These are phyloP conservation scores for Trichosporon faecale DNA, from an alignment of 1,284 basidiomycete genomes.

Conservation along the genomic window DNA sequence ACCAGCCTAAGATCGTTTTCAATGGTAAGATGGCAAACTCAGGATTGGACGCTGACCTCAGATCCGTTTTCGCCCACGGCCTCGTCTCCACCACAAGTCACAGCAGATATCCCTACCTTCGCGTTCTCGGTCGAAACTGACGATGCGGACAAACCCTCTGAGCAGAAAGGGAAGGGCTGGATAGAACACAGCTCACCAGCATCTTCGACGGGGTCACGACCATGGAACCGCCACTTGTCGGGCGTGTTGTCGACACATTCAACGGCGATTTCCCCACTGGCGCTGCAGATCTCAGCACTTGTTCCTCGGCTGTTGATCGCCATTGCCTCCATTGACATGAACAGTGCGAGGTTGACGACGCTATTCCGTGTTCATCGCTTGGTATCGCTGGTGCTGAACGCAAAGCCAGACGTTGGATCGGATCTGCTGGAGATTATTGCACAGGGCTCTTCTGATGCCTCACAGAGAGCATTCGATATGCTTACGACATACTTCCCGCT, in stretches of 20 bases:
- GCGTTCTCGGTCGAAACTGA: conserved; percentile 22
- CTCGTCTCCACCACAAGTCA: background rate
- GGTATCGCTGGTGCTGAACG: conserved; percentile 59
- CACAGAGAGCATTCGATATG: conserved; percentile 56
- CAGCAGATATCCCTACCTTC: conserved; percentile 21
- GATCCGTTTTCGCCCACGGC: conserved; percentile 22
- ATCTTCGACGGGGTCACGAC: conserved; percentile 20
- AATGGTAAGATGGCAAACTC: background rate
- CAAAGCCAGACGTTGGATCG: conserved; percentile 65
- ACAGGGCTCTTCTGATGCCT: conserved; percentile 58
- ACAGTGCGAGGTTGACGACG: conserved; percentile 37
- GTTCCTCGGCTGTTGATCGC: conserved; percentile 37
- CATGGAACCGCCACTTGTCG: conserved; percentile 19
- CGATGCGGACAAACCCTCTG: background rate
- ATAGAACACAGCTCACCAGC: conserved; percentile 12
- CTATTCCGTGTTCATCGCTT: conserved; percentile 61
- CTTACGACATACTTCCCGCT: conserved; percentile 65
- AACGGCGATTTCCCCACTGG: conserved; percentile 13
- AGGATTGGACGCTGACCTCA: conserved; percentile 20
- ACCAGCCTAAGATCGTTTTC: background rate
- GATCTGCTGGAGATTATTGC: conserved; percentile 69
- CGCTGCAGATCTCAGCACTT: conserved; percentile 29
- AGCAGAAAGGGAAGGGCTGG: conserved; percentile 29
- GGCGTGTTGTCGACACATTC: conserved; percentile 34
- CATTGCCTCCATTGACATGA: conserved; percentile 34